phyloP scores from a whole-genome alignment of 345 rosid species.

The thale cress (Arabidopsis thaliana) region TAIR10.1 NC_003074.8:8092501-8093000 shows the following conservation, averaged over 20 bases:
- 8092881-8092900: slow-evolving; percentile 90
- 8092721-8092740: slow-evolving; percentile 87
- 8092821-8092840: slow-evolving; percentile 88
- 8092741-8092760: slow-evolving; percentile 93
- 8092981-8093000: slow-evolving; percentile 87
- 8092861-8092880: slow-evolving; percentile 70
- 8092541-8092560: slow-evolving; percentile 88
- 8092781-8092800: slow-evolving; percentile 95
- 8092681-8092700: slow-evolving; percentile 66
- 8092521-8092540: slow-evolving; percentile 94
- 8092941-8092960: slow-evolving; percentile 78
- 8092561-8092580: slow-evolving; percentile 88
- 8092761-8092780: slow-evolving; percentile 95
- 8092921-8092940: slow-evolving; percentile 91
- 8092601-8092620: slow-evolving; percentile 66
- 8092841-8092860: slow-evolving; percentile 72
- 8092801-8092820: slow-evolving; percentile 77
- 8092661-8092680: slow-evolving; percentile 67
- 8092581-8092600: slow-evolving; percentile 51
- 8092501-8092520: slow-evolving; percentile 76
- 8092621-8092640: background rate
- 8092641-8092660: slow-evolving; percentile 49
- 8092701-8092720: slow-evolving; percentile 77
- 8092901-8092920: slow-evolving; percentile 90
- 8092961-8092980: slow-evolving; percentile 81